Evolutionary conservation across 148 eudicot genomes (phyloP), one percentile per base, ranked within the genome.

Genomic region (Silene uniflora): DNA sequence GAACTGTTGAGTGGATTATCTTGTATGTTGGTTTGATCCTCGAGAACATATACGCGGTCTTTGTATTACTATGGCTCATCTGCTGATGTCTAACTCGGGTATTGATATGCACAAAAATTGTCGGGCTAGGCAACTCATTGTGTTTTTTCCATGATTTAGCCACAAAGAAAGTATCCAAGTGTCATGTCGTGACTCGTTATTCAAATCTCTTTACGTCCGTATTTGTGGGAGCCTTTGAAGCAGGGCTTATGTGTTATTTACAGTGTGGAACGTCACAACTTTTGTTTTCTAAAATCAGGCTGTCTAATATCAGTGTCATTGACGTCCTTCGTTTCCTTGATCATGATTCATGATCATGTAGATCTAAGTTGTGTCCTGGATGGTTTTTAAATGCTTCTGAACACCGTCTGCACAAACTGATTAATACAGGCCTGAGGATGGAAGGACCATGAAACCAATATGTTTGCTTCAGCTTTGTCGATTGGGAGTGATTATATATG

Each of bases 401-500:
- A 25, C 64, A 12, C 14, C 19, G 25, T 35, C 56, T 73, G 18
- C 49, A 14, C 21, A 47, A 21, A 49, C 79, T 78, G 67, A 67
- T 78, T 58, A 49, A 49, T 49, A 44, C 83, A 94, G 97, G 84
- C 91, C 97, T 44, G 96, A 86, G 66, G 91, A 94, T 76, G 90
- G 97, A 70, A 87, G 77, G 73, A 84, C 86, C 22, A 68, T 91
- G 85, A 91, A 91, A 83, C 88, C 98, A 8, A 62, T 91, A 60
- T 86, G 81, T 72, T 79, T 91, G 54, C 91, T 94, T 67, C 98
- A 91, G 73, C 74, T 87, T 55, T 83, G 87, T 71, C 89, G 93
- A 5, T 32, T 91, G 32, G 95, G 90, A 69, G 95, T 90, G 13
- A 89, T 90, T 21, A 79, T 93, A 8, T 93, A 87, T 23, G 98